phyloP scores from a whole-genome alignment of 352 stramenopile genomes.

The Phytophthora pini region DNA sequence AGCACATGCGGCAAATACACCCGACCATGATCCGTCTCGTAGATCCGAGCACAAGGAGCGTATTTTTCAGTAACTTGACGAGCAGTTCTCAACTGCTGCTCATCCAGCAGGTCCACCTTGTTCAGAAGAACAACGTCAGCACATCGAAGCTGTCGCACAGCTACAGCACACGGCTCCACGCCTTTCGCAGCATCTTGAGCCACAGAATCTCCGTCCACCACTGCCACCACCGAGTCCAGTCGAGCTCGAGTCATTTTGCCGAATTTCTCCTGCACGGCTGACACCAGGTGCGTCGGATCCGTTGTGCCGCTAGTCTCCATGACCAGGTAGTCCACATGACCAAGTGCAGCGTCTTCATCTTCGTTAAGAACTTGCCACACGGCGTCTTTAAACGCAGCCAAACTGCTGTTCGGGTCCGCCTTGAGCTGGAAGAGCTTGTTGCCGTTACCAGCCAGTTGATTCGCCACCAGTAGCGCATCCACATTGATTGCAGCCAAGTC shows the following conservation, averaged over 20 bases:
- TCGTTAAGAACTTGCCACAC: conserved; percentile 62
- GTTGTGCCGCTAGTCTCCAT: conserved; percentile 82
- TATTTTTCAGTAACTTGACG: conserved; percentile 45
- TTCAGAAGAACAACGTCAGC: conserved; percentile 86
- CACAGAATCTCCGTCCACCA: conserved; percentile 80
- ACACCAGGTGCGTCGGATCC: conserved; percentile 72
- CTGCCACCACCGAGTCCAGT: conserved; percentile 77
- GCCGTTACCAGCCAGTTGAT: conserved; percentile 28
- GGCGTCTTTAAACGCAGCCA: conserved; percentile 72
- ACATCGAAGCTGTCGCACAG: conserved; percentile 65
- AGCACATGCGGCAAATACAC: conserved; percentile 79
- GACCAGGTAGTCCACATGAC: conserved; percentile 79
- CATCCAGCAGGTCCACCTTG: conserved; percentile 76
- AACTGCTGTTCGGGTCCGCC: conserved; percentile 30
- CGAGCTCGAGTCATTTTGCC: conserved; percentile 82
- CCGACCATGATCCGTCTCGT: conserved; percentile 67
- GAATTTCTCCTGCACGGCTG: conserved; percentile 73
- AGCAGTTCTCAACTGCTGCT: conserved; percentile 31
- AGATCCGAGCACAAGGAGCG: conserved; percentile 63
- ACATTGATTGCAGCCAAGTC: conserved; percentile 77
- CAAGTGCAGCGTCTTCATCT: conserved; percentile 29
- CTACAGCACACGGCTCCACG: conserved; percentile 46
- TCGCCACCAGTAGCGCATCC: conserved; percentile 66
- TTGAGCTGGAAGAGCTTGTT: conserved; percentile 44
- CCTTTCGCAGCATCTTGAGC: conserved; percentile 44